These are phyloP conservation scores for Picea abies DNA, from an alignment of 83 land plant genomes.

Conservation along the genomic window DNA sequence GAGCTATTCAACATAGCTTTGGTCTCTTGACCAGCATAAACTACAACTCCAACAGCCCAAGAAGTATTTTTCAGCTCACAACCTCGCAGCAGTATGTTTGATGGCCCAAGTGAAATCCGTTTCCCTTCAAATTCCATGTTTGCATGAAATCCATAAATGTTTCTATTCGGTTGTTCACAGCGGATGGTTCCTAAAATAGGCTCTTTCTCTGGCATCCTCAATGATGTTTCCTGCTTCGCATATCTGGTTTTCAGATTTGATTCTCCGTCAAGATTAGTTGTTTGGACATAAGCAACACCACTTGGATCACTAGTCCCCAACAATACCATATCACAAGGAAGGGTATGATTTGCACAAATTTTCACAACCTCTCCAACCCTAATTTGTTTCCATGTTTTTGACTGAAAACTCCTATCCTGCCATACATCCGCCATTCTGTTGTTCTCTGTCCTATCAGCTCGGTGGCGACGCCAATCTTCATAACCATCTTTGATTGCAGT, in stretches of 20 bases:
- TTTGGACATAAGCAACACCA: constrained; percentile 89
- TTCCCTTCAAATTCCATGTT: constrained; percentile 79
- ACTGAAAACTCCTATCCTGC: constrained; percentile 43
- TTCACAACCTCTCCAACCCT: constrained; percentile 86
- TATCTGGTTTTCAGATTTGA: constrained; percentile 89
- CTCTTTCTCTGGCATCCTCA: constrained; percentile 27
- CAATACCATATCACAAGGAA: constrained; percentile 89
- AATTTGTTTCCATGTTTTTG: constrained; percentile 76
- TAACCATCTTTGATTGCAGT: constrained; percentile 92
- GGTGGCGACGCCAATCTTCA: constrained; percentile 85
- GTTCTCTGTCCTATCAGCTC: constrained; percentile 78
- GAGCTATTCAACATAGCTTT: constrained; percentile 98
- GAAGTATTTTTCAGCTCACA: constrained; percentile 95
- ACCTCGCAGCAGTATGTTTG: constrained; percentile 90
- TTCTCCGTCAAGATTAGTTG: constrained; percentile 91
- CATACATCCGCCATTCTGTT: constrained; percentile 61
- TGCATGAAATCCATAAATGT: constrained; percentile 90
- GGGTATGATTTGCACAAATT: constrained; percentile 63
- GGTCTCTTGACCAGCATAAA: constrained; percentile 92
- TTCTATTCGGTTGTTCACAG: constrained; percentile 92
- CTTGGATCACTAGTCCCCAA: constrained; percentile 82
- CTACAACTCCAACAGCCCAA: constrained; percentile 90
- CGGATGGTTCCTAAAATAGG: constrained; percentile 51
- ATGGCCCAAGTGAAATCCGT: constrained; percentile 77
- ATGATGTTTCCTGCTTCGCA: constrained; percentile 82